Percentiles rank a stretch among this genome's conserved stretches.
These are phyloP conservation scores for Apiospora koreana DNA, from an alignment of 2,329 filamentous ascomycete species.

Conservation along the genomic window DNA sequence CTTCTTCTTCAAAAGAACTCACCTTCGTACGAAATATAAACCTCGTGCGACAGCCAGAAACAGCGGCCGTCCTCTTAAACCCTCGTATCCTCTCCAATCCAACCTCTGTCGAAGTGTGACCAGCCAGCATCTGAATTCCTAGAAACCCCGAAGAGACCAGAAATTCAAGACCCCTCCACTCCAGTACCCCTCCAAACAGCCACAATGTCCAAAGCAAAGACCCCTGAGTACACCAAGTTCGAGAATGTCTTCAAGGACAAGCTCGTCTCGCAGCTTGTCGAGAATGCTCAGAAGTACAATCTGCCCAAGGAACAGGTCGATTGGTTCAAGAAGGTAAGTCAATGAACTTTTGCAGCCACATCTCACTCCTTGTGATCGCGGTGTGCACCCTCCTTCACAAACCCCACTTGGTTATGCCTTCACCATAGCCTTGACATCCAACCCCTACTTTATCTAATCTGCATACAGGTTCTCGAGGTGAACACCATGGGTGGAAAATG, in stretches of 20 bases:
- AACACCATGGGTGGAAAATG: constrained; percentile 96
- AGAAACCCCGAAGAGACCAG: not conserved
- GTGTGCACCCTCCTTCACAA: not conserved
- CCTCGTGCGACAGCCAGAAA: not conserved
- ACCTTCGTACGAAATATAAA: not conserved
- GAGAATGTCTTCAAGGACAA: constrained; percentile 80
- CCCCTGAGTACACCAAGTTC: constrained; percentile 81
- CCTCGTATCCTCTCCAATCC: not conserved
- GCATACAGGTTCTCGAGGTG: constrained; percentile 70
- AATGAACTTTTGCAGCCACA: not conserved
- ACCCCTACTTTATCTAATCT: constrained; percentile 19
- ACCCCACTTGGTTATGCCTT: not conserved
- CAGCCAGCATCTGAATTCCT: not conserved
- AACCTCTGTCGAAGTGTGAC: not conserved
- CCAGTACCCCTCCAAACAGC: not conserved
- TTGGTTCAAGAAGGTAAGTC: constrained; percentile 78
- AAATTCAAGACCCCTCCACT: not conserved
- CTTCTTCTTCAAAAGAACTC: not conserved
- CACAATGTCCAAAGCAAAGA: constrained; percentile 58
- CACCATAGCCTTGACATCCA: not conserved
- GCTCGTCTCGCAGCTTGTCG: constrained; percentile 79
- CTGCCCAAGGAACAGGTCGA: constrained; percentile 77
- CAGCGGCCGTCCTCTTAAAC: not conserved
- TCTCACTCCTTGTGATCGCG: constrained; percentile 12
- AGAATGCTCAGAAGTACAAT: constrained; percentile 78